phyloP scores from a whole-genome alignment of 768 basidiomycete genomes.

The Neoboletus brunneissimus region DNA sequence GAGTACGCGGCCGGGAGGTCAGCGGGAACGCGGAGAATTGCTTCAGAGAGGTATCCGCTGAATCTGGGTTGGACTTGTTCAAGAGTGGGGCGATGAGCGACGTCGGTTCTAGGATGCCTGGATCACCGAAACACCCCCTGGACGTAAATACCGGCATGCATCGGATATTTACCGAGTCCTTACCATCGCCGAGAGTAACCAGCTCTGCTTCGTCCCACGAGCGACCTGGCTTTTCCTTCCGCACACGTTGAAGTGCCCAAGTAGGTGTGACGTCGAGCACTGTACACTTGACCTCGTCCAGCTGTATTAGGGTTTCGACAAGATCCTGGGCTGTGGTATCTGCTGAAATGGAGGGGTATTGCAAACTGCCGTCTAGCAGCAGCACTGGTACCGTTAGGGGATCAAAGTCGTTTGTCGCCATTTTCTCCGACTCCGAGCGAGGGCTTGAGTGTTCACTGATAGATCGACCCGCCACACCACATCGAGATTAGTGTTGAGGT shows the following conservation, averaged over 20 bases:
- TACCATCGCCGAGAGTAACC: slow-evolving; percentile 61
- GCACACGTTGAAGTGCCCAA: slow-evolving; percentile 70
- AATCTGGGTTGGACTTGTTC: slow-evolving; percentile 35
- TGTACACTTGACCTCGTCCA: slow-evolving; percentile 51
- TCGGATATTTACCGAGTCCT: slow-evolving; percentile 9
- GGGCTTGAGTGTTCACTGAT: not conserved
- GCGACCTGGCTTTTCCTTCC: slow-evolving; percentile 55
- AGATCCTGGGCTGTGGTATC: slow-evolving; percentile 61
- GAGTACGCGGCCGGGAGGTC: slow-evolving; percentile 64
- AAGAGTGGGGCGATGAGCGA: slow-evolving; percentile 53
- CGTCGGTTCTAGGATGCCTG: slow-evolving; percentile 50
- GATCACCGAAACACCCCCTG: not conserved
- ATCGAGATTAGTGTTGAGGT: not conserved
- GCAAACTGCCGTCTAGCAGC: slow-evolving; percentile 55
- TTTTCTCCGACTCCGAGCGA: slow-evolving; percentile 6
- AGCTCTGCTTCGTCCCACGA: slow-evolving; percentile 74
- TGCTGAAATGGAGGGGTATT: slow-evolving; percentile 56
- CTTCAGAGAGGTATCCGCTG: slow-evolving; percentile 34
- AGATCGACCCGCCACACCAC: not conserved
- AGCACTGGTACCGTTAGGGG: slow-evolving; percentile 56
- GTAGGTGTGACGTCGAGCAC: slow-evolving; percentile 54
- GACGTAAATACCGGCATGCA: slow-evolving; percentile 12
- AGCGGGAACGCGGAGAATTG: slow-evolving; percentile 71
- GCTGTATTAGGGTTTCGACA: slow-evolving; percentile 45
- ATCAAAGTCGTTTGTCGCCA: slow-evolving; percentile 31